Base-by-base conservation (phyloP, 2,329 filamentous ascomycete genomes). In the Beauveria sp. region DNA sequence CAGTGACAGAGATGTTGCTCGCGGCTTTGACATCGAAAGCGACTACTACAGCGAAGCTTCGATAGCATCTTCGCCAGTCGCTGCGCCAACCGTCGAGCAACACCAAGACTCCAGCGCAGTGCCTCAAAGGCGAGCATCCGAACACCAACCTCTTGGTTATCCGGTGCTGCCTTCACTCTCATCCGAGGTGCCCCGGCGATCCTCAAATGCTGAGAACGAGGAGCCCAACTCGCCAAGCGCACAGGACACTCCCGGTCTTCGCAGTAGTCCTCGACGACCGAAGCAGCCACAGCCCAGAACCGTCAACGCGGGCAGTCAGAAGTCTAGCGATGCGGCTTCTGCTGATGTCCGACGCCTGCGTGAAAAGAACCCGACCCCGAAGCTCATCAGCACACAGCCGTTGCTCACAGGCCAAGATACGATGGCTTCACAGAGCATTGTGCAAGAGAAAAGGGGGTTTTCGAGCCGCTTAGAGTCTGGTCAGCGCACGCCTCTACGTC, bases 1-100 rank as follows among this genome's bases (percentile, higher is more conserved):
- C 18, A 69, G 66, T 58, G 72, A 73, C 14, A 62, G 60, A 16
- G 72, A 72, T 46, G 74, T 73, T 58, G 64, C 65, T 16, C 68
- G 71, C 24, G 75, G 73, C 55, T 76, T 76, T 65, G 67, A 59
- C 3, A 67, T 72, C 34, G 74, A 76, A 62, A 73, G 69, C 55
- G 71, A 74, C 54, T 70, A 67, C 50, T 76, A 70, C 61, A 71
- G 68, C 30, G 69, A 75, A 63, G 74, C 74, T n/a, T 71, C 70
- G 62, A 74, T 76, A 68, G 67, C 61, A 55, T 71, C 70, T 48
- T 67, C 70, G 5, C 67, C 70, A 44, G 63, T 60, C 55, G 24
- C 30, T 7, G 62, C 59, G 10, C 46, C 62, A 24, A 8, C 24
- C 26, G 34, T 14, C 28, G 41, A 47, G 24, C 3, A 5, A 14